Percentiles rank a stretch among this genome's conserved stretches.
Conservation (phyloP, 768 basidiomycete species). For the Amylocystis lapponica region DNA sequence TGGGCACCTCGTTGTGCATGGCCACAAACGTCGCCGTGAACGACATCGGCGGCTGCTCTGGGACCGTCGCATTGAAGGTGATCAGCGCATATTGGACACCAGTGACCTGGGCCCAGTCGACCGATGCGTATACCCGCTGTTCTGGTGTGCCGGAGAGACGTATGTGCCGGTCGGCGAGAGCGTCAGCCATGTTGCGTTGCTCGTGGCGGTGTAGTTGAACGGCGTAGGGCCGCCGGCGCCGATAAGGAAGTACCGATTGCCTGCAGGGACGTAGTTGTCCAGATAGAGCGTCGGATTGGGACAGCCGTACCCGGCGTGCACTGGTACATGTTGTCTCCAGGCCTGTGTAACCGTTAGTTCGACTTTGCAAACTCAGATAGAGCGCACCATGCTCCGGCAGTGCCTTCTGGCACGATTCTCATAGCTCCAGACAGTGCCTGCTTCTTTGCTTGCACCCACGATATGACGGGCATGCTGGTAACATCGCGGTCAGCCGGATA, state of each 20-base stretch:
- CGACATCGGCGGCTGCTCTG: slow-evolving; percentile 30
- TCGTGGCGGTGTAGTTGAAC: slow-evolving; percentile 47
- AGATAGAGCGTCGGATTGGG: slow-evolving; percentile 44
- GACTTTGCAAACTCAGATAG: background rate
- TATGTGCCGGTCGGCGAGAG: slow-evolving; percentile 42
- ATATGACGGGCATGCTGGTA: slow-evolving; percentile 45
- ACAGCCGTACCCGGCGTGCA: slow-evolving; percentile 46
- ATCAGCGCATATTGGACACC: slow-evolving; percentile 36
- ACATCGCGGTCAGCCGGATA: no score
- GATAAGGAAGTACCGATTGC: slow-evolving; percentile 54
- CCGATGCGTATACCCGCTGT: slow-evolving; percentile 46
- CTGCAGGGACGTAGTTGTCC: slow-evolving; percentile 50
- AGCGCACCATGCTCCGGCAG: slow-evolving; percentile 50
- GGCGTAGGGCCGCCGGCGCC: slow-evolving; percentile 52
- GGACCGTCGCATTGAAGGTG: slow-evolving; percentile 41
- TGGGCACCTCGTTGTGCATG: slow-evolving; percentile 30
- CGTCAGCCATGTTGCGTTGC: slow-evolving; percentile 49
- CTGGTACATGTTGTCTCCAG: slow-evolving; percentile 59
- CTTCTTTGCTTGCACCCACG: slow-evolving; percentile 48
- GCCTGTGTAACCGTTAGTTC: slow-evolving; percentile 38
- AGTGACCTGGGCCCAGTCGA: slow-evolving; percentile 50
- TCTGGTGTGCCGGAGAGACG: slow-evolving; percentile 44
- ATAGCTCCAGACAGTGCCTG: slow-evolving; percentile 57
- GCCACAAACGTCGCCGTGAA: slow-evolving; percentile 23
- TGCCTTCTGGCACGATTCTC: slow-evolving; percentile 58